Conservation (phyloP, 331 rosid species). For the Phaseolus coccineus region DNA sequence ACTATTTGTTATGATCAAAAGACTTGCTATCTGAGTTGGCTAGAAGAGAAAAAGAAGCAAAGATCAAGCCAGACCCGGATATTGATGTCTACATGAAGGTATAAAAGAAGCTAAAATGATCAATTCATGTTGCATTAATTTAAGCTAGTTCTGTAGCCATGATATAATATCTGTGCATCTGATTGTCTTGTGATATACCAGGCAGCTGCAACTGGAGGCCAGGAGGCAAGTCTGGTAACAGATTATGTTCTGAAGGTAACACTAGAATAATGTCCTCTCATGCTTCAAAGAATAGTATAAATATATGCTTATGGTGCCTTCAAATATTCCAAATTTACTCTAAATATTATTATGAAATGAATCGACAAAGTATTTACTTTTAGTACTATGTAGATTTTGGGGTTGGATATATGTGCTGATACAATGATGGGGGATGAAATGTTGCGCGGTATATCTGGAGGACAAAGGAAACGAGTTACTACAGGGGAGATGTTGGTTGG, state of each 20-base stretch:
- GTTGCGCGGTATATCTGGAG: conserved; percentile 72
- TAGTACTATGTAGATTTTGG: conserved; percentile 52
- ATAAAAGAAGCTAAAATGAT: conserved; percentile 21
- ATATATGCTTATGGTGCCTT: not conserved
- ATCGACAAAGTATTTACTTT: not conserved
- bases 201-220: conserved; percentile 74
- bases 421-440: conserved; percentile 62
- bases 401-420: conserved; percentile 66
- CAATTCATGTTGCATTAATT: conserved; percentile 1
- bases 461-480: conserved; percentile 67
- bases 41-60: conserved; percentile 80
- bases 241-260: conserved; percentile 75
- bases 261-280: not conserved
- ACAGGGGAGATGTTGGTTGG: conserved; percentile 73
- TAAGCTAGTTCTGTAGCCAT: not conserved
- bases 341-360: too few species aligned
- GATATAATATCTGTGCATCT: conserved; percentile 12
- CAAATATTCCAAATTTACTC: not conserved
- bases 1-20: conserved; percentile 38
- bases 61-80: conserved; percentile 81
- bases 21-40: conserved; percentile 80
- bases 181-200: conserved; percentile 39
- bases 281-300: not conserved
- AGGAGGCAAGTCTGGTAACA: conserved; percentile 64
- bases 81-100: conserved; percentile 92